Evolutionary conservation across 352 stramenopile genomes (phyloP).

Genomic region (Phytophthora vignae): DNA sequence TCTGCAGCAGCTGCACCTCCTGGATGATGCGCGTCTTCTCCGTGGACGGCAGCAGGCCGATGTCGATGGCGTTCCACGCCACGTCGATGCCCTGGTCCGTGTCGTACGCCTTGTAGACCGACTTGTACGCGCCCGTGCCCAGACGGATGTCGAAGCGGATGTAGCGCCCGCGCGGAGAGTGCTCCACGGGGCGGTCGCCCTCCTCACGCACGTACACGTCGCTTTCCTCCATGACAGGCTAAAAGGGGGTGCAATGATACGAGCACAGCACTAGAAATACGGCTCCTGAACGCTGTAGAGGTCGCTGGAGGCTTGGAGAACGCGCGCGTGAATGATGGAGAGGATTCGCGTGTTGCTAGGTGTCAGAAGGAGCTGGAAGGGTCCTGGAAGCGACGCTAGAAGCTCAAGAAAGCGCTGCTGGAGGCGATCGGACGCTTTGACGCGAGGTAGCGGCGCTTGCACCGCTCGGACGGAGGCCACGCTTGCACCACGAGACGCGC

Average conservation of each 20-base stretch:
- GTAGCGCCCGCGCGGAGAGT: constrained; percentile 84
- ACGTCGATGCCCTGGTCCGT: constrained; percentile 99
- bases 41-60: constrained; percentile 94
- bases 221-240: constrained; percentile 57
- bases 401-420: not conserved
- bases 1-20: constrained; percentile 97
- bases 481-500: constrained; percentile 21
- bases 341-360: not conserved
- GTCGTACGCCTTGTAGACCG: constrained; percentile 96
- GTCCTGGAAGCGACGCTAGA: constrained; percentile 1
- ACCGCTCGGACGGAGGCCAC: constrained; percentile 22
- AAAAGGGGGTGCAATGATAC: not conserved
- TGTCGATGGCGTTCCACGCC: constrained; percentile 99
- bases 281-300: not conserved
- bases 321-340: not conserved
- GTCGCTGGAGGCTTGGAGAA: not conserved
- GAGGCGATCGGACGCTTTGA: not conserved
- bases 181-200: constrained; percentile 77
- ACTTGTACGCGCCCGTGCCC: constrained; percentile 89
- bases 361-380: not conserved
- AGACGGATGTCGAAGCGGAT: constrained; percentile 89
- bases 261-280: not conserved
- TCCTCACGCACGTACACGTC: constrained; percentile 81
- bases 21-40: constrained; percentile 98
- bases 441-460: constrained; percentile 23